These are phyloP conservation scores for Mangifera indica DNA, from an alignment of 345 rosid species.

Conservation along the genomic window DNA sequence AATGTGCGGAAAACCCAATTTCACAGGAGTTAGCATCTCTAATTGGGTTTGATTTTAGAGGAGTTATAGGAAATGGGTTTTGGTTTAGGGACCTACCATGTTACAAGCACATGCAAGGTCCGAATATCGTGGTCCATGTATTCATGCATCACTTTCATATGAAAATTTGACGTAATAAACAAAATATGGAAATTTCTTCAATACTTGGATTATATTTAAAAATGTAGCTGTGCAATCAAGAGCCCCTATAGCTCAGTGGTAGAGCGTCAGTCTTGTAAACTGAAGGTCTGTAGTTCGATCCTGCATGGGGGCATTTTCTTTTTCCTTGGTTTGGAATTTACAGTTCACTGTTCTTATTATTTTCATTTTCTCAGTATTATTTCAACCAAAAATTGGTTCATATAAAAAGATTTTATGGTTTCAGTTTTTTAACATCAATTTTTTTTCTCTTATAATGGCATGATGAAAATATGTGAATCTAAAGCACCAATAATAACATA, in stretches of 20 bases:
- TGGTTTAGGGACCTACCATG: slow-evolving; percentile 46
- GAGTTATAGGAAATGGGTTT: not conserved
- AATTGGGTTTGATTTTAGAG: too few relatives aligned
- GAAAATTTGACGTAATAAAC: too few relatives aligned
- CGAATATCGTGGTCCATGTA: slow-evolving; percentile 29
- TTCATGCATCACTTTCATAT: slow-evolving; percentile 34
- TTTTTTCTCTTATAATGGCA: not conserved
- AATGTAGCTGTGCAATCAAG: too few relatives aligned
- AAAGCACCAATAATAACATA: not conserved
- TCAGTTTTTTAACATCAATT: not conserved
- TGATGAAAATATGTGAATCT: slow-evolving; percentile 17
- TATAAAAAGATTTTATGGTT: not conserved
- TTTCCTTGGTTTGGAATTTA: not conserved
- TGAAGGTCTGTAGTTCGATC: slow-evolving; percentile 88
- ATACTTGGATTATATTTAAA: too few relatives aligned
- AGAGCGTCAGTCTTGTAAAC: slow-evolving; percentile 92
- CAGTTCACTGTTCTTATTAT: not conserved
- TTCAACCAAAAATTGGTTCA: too few relatives aligned
- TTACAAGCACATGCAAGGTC: slow-evolving; percentile 50
- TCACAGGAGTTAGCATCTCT: too few relatives aligned
- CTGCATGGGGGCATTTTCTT: slow-evolving; percentile 63
- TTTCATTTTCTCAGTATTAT: too few relatives aligned
- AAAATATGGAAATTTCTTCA: too few relatives aligned
- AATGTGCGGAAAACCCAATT: too few relatives aligned
- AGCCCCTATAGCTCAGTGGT: slow-evolving; percentile 87